Evolutionary conservation across 1,284 basidiomycete genomes (phyloP).

Genomic region (Cryptococcus deneoformans): DNA sequence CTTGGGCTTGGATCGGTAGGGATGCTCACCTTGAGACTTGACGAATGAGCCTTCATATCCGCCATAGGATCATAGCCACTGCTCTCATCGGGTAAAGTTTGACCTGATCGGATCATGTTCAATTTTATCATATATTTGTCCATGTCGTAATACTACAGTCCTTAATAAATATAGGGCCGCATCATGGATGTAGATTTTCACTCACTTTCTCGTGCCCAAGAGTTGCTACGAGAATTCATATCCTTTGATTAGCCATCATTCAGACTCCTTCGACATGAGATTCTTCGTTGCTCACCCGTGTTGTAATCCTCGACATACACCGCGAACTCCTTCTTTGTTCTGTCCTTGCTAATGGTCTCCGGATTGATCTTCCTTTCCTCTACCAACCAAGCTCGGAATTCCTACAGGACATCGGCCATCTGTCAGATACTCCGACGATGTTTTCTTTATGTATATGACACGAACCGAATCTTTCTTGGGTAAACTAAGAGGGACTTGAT

Average conservation of each 20-base stretch:
- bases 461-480: slow-evolving; percentile 62
- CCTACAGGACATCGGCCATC: slow-evolving; percentile 45
- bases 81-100: slow-evolving; percentile 62
- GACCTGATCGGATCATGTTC: slow-evolving; percentile 73
- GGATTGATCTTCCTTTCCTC: slow-evolving; percentile 86
- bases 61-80: slow-evolving; percentile 67
- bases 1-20: too few species aligned
- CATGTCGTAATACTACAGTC: slow-evolving; percentile 69
- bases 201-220: slow-evolving; percentile 68
- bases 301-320: slow-evolving; percentile 77
- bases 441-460: background rate
- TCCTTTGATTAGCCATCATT: background rate
- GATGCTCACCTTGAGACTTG: slow-evolving; percentile 28
- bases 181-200: too few species aligned
- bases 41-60: slow-evolving; percentile 68
- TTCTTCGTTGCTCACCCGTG: slow-evolving; percentile 60
- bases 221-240: slow-evolving; percentile 58
- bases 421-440: background rate
- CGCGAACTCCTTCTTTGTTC: slow-evolving; percentile 76
- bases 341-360: slow-evolving; percentile 76
- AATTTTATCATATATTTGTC: slow-evolving; percentile 73
- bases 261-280: background rate
- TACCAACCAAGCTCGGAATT: slow-evolving; percentile 85
- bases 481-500: slow-evolving; percentile 53
- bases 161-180: slow-evolving; percentile 36